Conservation (phyloP, 768 basidiomycete genomes). For the Xerocomellus intermedius region DNA sequence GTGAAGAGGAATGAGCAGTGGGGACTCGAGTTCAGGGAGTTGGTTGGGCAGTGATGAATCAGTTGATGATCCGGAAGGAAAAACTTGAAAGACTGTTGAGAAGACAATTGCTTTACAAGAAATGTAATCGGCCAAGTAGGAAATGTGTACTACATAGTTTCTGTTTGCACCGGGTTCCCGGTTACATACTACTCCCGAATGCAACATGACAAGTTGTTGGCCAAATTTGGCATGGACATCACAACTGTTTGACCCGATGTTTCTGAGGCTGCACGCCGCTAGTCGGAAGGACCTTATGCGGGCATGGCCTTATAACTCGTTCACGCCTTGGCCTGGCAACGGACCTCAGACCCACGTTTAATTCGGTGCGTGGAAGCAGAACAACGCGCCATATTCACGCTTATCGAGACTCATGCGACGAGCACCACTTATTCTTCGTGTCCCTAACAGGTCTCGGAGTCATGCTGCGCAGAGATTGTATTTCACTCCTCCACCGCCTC, state of each 20-base stretch:
- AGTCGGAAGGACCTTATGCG: conserved; percentile 14
- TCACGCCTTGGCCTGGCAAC: not conserved
- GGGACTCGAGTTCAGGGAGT: conserved; percentile 58
- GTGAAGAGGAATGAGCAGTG: conserved; percentile 64
- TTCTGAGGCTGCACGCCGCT: not conserved
- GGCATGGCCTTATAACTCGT: not conserved
- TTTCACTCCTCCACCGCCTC: conserved; percentile 1
- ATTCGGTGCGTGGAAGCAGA: not conserved
- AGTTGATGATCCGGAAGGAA: conserved; percentile 4
- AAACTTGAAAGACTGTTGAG: not conserved
- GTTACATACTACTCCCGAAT: too few species aligned
- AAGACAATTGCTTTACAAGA: not conserved
- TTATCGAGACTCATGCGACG: conserved; percentile 10
- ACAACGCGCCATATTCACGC: not conserved
- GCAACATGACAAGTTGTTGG: not conserved
- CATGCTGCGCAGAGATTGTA: conserved; percentile 3
- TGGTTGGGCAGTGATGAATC: conserved; percentile 26
- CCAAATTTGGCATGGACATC: not conserved
- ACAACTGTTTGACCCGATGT: conserved; percentile 1
- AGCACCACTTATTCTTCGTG: not conserved
- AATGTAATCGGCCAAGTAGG: not conserved
- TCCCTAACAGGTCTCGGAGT: not conserved
- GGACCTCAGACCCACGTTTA: not conserved
- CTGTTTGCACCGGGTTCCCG: too few species aligned
- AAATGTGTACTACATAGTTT: not conserved